phyloP scores from a whole-genome alignment of 2,329 filamentous ascomycete genomes.

The Metarhizium anisopliae region DNA sequence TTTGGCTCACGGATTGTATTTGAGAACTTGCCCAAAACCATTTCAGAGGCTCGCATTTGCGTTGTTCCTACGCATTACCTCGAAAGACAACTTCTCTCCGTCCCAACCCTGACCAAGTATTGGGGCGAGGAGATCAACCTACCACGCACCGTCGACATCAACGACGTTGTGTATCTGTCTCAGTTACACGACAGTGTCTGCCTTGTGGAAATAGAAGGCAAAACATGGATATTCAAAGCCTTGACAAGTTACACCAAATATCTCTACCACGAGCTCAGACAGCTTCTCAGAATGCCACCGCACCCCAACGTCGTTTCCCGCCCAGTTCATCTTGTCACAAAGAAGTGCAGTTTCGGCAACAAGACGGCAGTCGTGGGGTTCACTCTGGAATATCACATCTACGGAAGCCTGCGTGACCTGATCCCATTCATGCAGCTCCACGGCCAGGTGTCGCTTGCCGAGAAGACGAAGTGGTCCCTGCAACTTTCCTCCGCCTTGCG shows the following conservation, averaged over 20 bases:
- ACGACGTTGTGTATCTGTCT: constrained; percentile 37
- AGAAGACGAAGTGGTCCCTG: constrained; percentile 44
- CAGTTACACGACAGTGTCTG: constrained; percentile 53
- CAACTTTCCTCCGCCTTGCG: constrained; percentile 43
- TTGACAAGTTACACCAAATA: constrained; percentile 49
- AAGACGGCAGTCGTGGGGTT: constrained; percentile 49
- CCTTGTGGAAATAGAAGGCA: constrained; percentile 35
- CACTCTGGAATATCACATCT: constrained; percentile 41
- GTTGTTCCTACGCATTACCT: constrained; percentile 43
- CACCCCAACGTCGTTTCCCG: constrained; percentile 44
- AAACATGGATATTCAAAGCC: constrained; percentile 47
- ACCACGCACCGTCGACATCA: constrained; percentile 40
- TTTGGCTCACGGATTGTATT: constrained; percentile 52
- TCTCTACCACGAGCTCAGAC: constrained; percentile 51
- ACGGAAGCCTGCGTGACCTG: constrained; percentile 47
- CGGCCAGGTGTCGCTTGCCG: constrained; percentile 27
- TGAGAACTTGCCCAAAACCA: constrained; percentile 37
- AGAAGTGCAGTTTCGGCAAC: constrained; percentile 44
- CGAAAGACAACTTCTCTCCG: constrained; percentile 41
- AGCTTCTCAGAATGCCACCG: constrained; percentile 40
- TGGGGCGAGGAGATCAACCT: constrained; percentile 34
- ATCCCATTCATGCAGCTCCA: constrained; percentile 43
- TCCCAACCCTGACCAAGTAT: constrained; percentile 28
- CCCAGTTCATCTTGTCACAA: constrained; percentile 46
- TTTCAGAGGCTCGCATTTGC: constrained; percentile 35